A percentile compares a stretch with the other conserved stretches of the same genome.
These are phyloP conservation scores for Panicum miliaceum DNA, from an alignment of 176 grass and related monocot genomes.

Conservation along the genomic window DNA sequence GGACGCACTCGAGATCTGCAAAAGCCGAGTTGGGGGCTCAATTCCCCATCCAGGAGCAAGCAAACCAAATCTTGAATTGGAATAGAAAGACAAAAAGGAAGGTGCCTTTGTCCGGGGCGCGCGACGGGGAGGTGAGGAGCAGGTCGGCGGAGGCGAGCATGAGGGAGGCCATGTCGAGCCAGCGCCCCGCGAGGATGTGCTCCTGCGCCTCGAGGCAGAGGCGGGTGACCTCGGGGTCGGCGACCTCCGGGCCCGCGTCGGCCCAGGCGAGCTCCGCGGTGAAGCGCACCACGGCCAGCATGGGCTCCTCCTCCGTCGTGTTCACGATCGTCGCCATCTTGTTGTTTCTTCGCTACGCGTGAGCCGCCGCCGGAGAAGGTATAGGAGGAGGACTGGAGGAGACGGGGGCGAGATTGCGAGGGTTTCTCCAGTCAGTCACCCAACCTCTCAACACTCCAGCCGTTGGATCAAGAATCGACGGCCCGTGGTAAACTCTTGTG, in stretches of 20 bases:
- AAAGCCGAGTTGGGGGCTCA: not conserved
- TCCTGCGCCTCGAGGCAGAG: constrained; percentile 84
- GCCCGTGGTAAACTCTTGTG: not conserved
- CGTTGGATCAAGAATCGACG: constrained; percentile 4
- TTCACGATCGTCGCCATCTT: constrained; percentile 79
- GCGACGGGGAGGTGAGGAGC: constrained; percentile 57
- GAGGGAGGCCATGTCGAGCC: constrained; percentile 81
- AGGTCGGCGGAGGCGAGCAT: constrained; percentile 85
- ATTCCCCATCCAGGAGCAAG: not conserved
- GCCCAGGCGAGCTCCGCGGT: constrained; percentile 85
- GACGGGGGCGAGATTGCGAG: not conserved
- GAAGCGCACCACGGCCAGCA: constrained; percentile 77
- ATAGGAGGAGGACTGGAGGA: not conserved
- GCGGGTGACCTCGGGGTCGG: constrained; percentile 73
- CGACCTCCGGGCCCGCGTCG: constrained; percentile 83
- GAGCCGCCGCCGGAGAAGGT: constrained; percentile 22
- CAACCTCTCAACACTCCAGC: not conserved
- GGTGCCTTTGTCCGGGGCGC: constrained; percentile 72
- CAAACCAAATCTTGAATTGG: not conserved
- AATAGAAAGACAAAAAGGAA: not conserved
- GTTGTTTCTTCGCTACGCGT: not conserved
- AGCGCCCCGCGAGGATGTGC: constrained; percentile 61
- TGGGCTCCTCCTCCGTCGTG: constrained; percentile 92
- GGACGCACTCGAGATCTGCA: constrained; percentile 87
- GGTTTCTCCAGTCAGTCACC: not conserved